A percentile compares a stretch with the other conserved stretches of the same genome.
These are phyloP conservation scores for Mycena galopus DNA, from an alignment of 768 basidiomycete genomes.

Conservation along the genomic window DNA sequence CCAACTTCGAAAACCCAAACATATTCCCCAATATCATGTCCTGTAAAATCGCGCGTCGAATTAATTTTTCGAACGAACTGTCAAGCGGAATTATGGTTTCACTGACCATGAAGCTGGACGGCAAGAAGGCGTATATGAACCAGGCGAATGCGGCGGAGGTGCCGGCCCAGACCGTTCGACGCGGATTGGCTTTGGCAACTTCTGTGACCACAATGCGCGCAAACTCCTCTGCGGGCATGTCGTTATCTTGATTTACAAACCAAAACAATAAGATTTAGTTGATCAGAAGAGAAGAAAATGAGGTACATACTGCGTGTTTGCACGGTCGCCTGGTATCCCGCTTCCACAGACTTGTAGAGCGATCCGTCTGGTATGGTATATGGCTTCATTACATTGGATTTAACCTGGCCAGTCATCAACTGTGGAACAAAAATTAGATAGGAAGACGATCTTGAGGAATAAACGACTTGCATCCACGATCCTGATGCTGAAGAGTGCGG, in stretches of 20 bases:
- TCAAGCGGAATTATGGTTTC: neutral
- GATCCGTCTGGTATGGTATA: neutral
- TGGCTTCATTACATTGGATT: neutral
- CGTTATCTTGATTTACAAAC: neutral
- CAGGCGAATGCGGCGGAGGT: neutral
- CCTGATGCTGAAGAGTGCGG: neutral
- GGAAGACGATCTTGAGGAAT: neutral
- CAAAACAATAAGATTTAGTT: neutral
- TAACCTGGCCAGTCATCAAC: neutral
- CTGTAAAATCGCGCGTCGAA: neutral
- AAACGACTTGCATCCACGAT: neutral
- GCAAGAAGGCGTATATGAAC: neutral
- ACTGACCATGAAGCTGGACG: neutral
- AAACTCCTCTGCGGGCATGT: neutral
- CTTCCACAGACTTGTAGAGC: neutral
- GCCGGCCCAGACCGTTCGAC: neutral
- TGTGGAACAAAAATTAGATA: neutral
- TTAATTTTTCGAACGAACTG: neutral
- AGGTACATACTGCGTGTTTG: neutral
- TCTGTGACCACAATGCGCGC: slow-evolving; percentile 9
- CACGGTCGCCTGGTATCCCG: neutral
- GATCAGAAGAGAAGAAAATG: neutral
- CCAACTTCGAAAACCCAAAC: neutral
- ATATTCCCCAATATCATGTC: neutral
- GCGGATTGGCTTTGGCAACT: neutral